Evolutionary conservation across 305 asterid species (phyloP).

Genomic region (Plantago coronopus): DNA sequence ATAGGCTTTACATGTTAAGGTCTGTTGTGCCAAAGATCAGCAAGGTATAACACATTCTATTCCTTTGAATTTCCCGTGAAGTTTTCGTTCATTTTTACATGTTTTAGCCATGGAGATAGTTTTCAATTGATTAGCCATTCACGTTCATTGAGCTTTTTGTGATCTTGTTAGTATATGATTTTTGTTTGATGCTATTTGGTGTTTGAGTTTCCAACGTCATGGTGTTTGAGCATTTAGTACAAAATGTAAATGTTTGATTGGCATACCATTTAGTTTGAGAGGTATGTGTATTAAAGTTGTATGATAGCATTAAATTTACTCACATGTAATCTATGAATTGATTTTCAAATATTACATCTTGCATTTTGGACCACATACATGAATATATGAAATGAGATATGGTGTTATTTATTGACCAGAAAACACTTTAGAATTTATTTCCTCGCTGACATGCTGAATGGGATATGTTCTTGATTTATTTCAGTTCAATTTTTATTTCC

Average conservation of each 20-base stretch:
- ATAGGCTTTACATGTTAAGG: slow-evolving; percentile 87
- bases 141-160: slow-evolving; percentile 21
- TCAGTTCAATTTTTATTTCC: slow-evolving; percentile 16
- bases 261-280: slow-evolving; percentile 37
- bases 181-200: background rate
- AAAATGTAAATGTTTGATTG: slow-evolving; percentile 31
- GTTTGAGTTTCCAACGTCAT: background rate
- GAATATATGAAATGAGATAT: slow-evolving; percentile 31
- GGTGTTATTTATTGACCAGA: slow-evolving; percentile 32
- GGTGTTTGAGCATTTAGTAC: slow-evolving; percentile 29
- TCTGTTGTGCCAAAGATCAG: slow-evolving; percentile 95
- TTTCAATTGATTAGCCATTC: slow-evolving; percentile 6
- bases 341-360: slow-evolving; percentile 40
- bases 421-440: slow-evolving; percentile 31
- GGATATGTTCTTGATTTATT: slow-evolving; percentile 14
- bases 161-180: background rate
- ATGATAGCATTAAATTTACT: slow-evolving; percentile 71
- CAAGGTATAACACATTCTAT: slow-evolving; percentile 56
- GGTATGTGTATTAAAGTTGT: slow-evolving; percentile 41
- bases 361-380: slow-evolving; percentile 54
- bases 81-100: slow-evolving; percentile 28
- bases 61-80: slow-evolving; percentile 41
- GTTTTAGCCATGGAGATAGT: slow-evolving; percentile 34
- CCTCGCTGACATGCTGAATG: slow-evolving; percentile 29
- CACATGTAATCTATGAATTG: slow-evolving; percentile 81